Base-by-base conservation (phyloP, 805 yeast species). In the Candida lessepsii region DNA sequence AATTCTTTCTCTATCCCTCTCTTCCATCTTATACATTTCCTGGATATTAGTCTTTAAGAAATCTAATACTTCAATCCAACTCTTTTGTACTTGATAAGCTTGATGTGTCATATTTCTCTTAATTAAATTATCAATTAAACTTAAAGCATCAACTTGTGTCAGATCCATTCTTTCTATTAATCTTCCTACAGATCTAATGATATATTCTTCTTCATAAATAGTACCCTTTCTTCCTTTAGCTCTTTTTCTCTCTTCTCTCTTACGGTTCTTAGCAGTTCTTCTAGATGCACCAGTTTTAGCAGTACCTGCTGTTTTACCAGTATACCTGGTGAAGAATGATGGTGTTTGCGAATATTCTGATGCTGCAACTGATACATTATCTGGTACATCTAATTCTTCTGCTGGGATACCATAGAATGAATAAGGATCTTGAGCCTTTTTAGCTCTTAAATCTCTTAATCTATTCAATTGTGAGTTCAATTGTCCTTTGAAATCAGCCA, bases 211-310 rank as follows among this genome's bases (percentile, higher is more conserved):
- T 61, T 93, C 99, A 56, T 93, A 93, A 15, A 93, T 85, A 5
- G 97, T 91, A 34, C 98, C 98, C 67, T 93, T 93, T 70, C 95
- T 88, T 45, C 99, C 99, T 53, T 96, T 80, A 2, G 99, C 99
- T 45, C 81, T 77, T 67, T 93, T 93, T 54, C 99, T 79, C 58
- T 91, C 99, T 63, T 91, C 97, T 50, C 99, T 79, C 60, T 96
- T 86, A 49, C 82, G 79, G 62, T 93, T 93, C 66, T 93, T 93
- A 5, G 95, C 77, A 0, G 99, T 90, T 55, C 84, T 77, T 61
- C 99, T 78, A 0, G 96, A 83, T 2, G 93, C 97, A 20, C 98
- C 97, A 0, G 99, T 93, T 57, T 86, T 85, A 3, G 98, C 98
- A 2, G 99, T 93, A 17, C 96, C 96, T 1, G 84, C 73, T 1